Evolutionary conservation across 2,329 filamentous ascomycete genomes (phyloP).

Genomic region (Botrytis sinoallii): DNA sequence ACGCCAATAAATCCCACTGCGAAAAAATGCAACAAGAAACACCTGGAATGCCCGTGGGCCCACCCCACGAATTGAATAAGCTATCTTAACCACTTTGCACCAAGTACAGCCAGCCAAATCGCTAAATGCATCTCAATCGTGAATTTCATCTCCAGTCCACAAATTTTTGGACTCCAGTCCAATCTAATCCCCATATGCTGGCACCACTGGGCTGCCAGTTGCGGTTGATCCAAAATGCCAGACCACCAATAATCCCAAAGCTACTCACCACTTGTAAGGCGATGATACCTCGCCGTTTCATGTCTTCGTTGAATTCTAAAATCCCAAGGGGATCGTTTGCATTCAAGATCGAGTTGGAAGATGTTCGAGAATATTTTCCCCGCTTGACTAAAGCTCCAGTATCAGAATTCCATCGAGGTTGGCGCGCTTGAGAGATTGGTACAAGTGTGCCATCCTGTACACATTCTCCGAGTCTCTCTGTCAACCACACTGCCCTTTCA

Average conservation of each 20-base stretch:
- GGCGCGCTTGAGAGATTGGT: constrained; percentile 43
- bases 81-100: neutral
- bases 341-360: constrained; percentile 25
- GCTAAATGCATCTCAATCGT: constrained; percentile 3
- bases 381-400: constrained; percentile 28
- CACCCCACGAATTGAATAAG: neutral
- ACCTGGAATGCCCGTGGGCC: constrained; percentile 9
- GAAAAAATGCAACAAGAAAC: constrained; percentile 12
- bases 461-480: constrained; percentile 63
- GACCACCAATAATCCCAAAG: constrained; percentile 68
- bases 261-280: constrained; percentile 72
- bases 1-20: neutral
- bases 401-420: constrained; percentile 20
- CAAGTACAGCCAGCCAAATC: neutral
- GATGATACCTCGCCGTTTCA: constrained; percentile 63
- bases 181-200: constrained; percentile 28
- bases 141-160: constrained; percentile 25
- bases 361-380: constrained; percentile 24
- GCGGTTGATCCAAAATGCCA: constrained; percentile 58
- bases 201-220: constrained; percentile 15
- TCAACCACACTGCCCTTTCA: constrained; percentile 68
- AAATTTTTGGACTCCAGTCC: constrained; percentile 24
- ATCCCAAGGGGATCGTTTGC: constrained; percentile 75
- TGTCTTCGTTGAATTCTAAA: constrained; percentile 63
- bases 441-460: constrained; percentile 62